A percentile compares a stretch with the other conserved stretches of the same genome.
phyloP scores from a whole-genome alignment of 2,329 filamentous ascomycete genomes.

The Diplodia mutila region DNA sequence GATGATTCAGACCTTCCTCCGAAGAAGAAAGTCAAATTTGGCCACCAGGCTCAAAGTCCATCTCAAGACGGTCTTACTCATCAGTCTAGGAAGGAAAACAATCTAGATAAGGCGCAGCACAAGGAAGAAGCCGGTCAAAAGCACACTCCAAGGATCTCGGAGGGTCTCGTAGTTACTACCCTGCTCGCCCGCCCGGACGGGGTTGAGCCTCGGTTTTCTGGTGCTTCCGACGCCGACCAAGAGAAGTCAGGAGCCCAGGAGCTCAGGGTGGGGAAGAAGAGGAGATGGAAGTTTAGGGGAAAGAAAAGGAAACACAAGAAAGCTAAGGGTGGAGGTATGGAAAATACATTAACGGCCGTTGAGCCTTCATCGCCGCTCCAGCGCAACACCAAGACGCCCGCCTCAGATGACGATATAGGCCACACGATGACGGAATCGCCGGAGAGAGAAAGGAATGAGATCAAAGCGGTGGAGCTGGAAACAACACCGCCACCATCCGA shows the following conservation, averaged over 20 bases:
- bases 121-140: neutral
- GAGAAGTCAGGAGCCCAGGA: neutral
- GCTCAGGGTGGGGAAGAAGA: too few relatives aligned
- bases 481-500: neutral
- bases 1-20: neutral
- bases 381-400: too few relatives aligned
- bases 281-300: too few relatives aligned
- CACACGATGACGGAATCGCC: neutral
- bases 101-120: neutral
- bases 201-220: neutral
- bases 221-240: neutral
- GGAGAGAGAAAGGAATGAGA: neutral
- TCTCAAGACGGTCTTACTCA: neutral
- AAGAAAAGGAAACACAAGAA: too few relatives aligned
- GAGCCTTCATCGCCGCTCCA: neutral
- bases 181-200: neutral
- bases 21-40: constrained; percentile 3
- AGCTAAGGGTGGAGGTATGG: too few relatives aligned
- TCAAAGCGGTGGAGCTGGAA: neutral
- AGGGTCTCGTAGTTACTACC: neutral
- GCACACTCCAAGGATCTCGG: neutral
- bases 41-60: neutral
- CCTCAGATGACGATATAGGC: too few relatives aligned
- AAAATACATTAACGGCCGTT: too few relatives aligned
- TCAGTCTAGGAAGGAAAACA: neutral